Base-by-base conservation (phyloP, 164 flowering plant genomes). In the Chloranthus sessilifolius region DNA sequence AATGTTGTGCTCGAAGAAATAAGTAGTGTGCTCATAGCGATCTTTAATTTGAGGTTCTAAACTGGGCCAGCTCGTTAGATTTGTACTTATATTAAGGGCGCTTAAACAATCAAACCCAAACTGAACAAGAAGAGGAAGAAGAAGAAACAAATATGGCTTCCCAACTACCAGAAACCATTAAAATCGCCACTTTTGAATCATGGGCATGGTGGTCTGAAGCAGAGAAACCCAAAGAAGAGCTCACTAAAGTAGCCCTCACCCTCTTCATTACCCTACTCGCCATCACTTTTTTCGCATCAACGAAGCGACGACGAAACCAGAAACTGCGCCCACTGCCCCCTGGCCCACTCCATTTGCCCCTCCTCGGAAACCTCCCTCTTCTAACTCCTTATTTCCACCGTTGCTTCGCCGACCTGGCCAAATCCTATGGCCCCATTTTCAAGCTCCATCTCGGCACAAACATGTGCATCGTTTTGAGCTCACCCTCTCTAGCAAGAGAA, bases 311-410 rank as follows among this genome's bases (percentile, higher is more conserved):
- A 22, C 24, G 15, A n/a, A 25, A 3, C 11, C 12, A 7, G 5
- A 4, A 12, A 30, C 4, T 21, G 27, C 29, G 19, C 2, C 26
- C 43, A 1, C 21, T 47, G 10, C 60, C 60, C 1, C 60, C 45
- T 1, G 60, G 52, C 9, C 60, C 60, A 6, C 11, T 26, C 25
- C 52, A 52, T 2, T n/a, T 56, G 1, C 60, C 52, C 1, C 20
- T 56, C 5, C 31, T 56, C 0, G 60, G 60, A 2, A 56, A 38
- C 27, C 51, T 47, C 6, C 52, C 60, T 2, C 47, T 56, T 21
- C 20, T 56, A 8, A 30, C 46, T 3, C 26, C 45, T 20, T 52
- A 56, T 10, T 14, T 56, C 14, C 44, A 46, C n/a, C n/a, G 3
- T 1, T 56, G 29, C 26, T 56, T 56, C 11, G 35, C 52, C 4